phyloP scores from a whole-genome alignment of 1,284 basidiomycete genomes.

The Amylostereum chailletii region DNA sequence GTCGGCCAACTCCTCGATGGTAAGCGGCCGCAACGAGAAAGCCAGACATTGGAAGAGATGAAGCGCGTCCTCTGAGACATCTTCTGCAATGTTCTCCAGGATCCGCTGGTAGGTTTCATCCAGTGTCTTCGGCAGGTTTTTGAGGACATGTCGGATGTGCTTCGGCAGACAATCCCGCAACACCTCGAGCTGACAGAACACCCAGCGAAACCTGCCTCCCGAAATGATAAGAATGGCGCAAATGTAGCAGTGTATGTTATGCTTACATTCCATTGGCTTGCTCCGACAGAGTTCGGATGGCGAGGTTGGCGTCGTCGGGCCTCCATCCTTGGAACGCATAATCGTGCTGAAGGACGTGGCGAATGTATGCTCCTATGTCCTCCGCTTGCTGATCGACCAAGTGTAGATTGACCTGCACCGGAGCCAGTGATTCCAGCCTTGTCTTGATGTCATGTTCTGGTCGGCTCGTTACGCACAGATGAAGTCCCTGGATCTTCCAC shows the following conservation, averaged over 20 bases:
- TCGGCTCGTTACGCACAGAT: neutral
- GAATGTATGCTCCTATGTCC: neutral
- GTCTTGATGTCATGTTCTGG: no score
- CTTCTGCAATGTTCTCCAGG: neutral
- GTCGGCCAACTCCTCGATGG: conserved; percentile 2
- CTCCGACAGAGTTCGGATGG: neutral
- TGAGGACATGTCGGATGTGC: neutral
- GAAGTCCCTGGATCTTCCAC: neutral
- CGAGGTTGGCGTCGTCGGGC: neutral
- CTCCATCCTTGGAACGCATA: neutral
- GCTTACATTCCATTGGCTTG: conserved; percentile 1
- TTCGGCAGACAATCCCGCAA: neutral
- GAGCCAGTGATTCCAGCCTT: no score
- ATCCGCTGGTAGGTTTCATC: conserved; percentile 2
- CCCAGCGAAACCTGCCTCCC: conserved; percentile 1
- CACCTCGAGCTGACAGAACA: neutral
- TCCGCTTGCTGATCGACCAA: neutral
- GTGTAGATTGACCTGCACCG: neutral
- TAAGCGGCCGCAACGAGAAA: neutral
- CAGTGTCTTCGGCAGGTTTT: neutral
- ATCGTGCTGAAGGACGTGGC: neutral
- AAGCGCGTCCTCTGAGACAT: neutral
- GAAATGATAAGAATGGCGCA: neutral
- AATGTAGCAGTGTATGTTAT: neutral
- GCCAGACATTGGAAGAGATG: conserved; percentile 3